Evolutionary conservation across 371 early-diverging fungal genomes (phyloP).

Genomic region (Sanchytrium tribonematis): DNA sequence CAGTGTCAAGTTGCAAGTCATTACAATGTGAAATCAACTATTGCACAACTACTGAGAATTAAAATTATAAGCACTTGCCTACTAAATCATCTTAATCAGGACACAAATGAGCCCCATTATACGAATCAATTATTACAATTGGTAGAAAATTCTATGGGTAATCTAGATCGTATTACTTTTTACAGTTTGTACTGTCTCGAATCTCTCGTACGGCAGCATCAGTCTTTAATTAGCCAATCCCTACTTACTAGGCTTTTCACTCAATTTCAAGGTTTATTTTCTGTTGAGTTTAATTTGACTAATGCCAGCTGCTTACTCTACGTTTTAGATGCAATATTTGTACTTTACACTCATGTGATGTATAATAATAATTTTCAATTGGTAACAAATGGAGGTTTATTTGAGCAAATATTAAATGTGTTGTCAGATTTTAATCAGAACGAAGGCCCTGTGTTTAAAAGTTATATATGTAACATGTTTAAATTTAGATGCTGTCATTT

Average conservation of each 20-base stretch:
- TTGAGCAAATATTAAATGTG: not conserved
- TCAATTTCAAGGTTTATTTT: not conserved
- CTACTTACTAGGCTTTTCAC: not conserved
- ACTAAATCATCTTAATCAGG: not conserved
- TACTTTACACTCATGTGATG: not conserved
- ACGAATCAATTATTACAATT: not conserved
- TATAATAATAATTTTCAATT: not conserved
- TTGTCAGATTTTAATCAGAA: not conserved
- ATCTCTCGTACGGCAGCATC: not conserved
- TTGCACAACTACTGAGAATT: not conserved
- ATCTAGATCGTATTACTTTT: not conserved
- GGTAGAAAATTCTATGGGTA: no score
- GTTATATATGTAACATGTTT: not conserved
- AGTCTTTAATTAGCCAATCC: not conserved
- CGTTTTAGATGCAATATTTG: not conserved
- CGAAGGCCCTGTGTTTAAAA: no score
- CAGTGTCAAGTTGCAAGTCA: not conserved
- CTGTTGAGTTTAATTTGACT: not conserved
- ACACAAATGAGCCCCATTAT: not conserved
- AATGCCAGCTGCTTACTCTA: not conserved
- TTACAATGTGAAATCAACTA: no score
- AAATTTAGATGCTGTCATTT: not conserved
- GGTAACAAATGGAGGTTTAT: not conserved
- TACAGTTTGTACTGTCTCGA: not conserved
- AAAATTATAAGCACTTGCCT: not conserved